These are phyloP conservation scores for Erythrobasidium yunnanense DNA, from an alignment of 768 basidiomycete genomes.

Conservation along the genomic window DNA sequence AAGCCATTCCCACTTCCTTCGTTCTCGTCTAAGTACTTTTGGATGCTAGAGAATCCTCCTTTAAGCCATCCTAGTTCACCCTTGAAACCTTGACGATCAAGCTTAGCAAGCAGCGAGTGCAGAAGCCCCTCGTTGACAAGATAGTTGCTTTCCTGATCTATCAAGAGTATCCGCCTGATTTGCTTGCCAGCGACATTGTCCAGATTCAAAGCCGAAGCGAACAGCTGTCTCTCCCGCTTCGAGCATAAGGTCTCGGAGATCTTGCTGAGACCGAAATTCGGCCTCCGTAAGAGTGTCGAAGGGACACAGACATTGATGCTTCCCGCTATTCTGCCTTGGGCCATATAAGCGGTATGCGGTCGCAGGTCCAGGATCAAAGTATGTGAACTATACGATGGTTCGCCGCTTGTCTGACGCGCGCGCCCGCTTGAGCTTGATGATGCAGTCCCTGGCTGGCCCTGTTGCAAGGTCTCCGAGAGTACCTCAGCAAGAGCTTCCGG, in stretches of 20 bases:
- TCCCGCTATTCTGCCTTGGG: constrained; percentile 52
- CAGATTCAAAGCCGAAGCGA: constrained; percentile 50
- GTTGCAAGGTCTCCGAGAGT: too few species aligned
- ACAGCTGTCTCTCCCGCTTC: constrained; percentile 50
- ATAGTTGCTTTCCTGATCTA: constrained; percentile 64
- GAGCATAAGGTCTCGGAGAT: constrained; percentile 72
- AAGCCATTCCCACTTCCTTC: neutral
- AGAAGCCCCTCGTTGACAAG: constrained; percentile 50
- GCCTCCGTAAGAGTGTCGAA: constrained; percentile 84
- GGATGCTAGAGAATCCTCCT: constrained; percentile 70
- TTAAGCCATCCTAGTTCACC: constrained; percentile 65
- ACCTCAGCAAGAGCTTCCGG: neutral
- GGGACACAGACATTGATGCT: constrained; percentile 83
- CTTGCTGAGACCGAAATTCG: constrained; percentile 66
- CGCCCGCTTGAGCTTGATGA: too few species aligned
- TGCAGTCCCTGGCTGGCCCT: too few species aligned
- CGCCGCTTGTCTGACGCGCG: too few species aligned
- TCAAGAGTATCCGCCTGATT: constrained; percentile 49
- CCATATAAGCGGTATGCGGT: constrained; percentile 60
- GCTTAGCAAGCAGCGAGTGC: constrained; percentile 42
- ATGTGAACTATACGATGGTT: neutral
- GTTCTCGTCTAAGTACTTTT: constrained; percentile 32
- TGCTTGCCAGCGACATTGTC: constrained; percentile 42
- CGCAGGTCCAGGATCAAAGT: constrained; percentile 79
- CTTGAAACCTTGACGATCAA: constrained; percentile 45